Percentiles rank a stretch among this genome's conserved stretches.
Conservation (phyloP, 306 rosid genomes). For the Sophora flavescens region DNA sequence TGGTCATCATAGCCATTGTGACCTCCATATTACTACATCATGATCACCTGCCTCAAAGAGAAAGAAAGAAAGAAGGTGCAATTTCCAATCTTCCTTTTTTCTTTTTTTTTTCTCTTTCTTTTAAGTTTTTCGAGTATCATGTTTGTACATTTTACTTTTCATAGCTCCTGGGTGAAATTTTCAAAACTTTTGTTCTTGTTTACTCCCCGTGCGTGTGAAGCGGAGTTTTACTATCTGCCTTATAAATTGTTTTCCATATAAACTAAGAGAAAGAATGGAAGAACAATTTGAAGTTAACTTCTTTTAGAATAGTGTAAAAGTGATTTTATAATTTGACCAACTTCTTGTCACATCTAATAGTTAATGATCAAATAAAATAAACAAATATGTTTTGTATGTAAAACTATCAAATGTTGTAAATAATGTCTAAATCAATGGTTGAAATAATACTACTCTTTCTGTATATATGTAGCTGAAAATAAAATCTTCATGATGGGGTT, state of each 20-base stretch:
- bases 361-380: no score
- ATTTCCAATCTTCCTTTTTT: slow-evolving; percentile 40
- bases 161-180: neutral
- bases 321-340: no score
- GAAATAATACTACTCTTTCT: no score
- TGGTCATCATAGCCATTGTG: slow-evolving; percentile 40
- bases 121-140: slow-evolving; percentile 16
- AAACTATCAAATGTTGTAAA: no score
- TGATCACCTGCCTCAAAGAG: slow-evolving; percentile 24
- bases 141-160: slow-evolving; percentile 16
- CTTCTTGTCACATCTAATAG: no score
- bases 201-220: slow-evolving; percentile 3
- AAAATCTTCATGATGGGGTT: neutral
- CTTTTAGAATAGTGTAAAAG: neutral
- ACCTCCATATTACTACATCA: slow-evolving; percentile 28
- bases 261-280: neutral
- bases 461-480: neutral
- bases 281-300: neutral
- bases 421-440: no score
- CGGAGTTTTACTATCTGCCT: neutral
- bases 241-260: neutral
- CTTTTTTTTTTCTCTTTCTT: neutral
- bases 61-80: slow-evolving; percentile 40
- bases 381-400: no score
- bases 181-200: neutral